Conservation (phyloP, 805 yeast genomes). For the Suhomyces pyralidae region DNA sequence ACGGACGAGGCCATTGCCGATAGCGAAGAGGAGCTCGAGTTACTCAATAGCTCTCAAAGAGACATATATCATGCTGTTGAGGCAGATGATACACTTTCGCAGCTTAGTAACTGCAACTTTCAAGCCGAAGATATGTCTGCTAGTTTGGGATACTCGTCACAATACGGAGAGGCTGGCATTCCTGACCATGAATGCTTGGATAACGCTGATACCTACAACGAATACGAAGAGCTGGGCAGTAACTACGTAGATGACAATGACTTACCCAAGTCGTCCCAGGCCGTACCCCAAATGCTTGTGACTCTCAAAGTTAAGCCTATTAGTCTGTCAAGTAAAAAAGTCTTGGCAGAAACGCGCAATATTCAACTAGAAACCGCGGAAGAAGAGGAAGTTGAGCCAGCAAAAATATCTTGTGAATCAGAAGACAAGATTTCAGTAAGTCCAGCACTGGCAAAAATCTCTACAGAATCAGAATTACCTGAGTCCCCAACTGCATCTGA, state of each 20-base stretch:
- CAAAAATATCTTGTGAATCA: neutral
- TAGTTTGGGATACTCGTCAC: neutral
- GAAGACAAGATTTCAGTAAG: neutral
- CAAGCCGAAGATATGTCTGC: conserved; percentile 5
- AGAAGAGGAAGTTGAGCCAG: neutral
- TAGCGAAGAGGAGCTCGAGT: conserved; percentile 12
- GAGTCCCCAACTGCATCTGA: neutral
- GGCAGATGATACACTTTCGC: neutral
- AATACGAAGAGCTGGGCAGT: neutral
- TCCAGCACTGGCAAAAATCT: neutral
- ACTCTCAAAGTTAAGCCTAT: neutral
- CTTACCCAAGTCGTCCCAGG: neutral
- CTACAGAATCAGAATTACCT: neutral
- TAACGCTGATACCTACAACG: neutral
- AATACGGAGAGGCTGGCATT: neutral
- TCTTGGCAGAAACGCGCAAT: neutral
- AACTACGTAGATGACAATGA: neutral
- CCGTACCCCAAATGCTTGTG: neutral
- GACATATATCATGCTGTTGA: neutral
- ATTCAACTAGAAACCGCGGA: neutral
- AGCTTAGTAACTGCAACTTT: conserved; percentile 6
- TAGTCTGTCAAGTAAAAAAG: neutral
- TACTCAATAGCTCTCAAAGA: conserved; percentile 9
- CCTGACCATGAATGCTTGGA: neutral
- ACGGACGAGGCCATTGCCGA: conserved; percentile 7